Percentiles rank a stretch among this genome's conserved stretches.
Conservation (phyloP, 768 basidiomycete genomes). For the Pleurotus salmoneostramineus region DNA sequence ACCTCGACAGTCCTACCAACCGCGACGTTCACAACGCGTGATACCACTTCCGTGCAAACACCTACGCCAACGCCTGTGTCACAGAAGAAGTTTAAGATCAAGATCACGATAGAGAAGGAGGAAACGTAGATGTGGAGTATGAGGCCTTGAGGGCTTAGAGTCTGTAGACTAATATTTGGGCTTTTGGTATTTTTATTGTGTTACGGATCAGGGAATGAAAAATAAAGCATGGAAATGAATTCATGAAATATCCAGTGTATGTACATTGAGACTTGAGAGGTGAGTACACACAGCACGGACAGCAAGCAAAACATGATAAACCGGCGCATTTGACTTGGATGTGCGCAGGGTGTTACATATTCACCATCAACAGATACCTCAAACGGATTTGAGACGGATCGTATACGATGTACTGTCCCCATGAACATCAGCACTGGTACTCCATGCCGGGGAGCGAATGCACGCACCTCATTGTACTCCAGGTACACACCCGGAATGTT, state of each 20-base stretch:
- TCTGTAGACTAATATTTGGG: too few species aligned
- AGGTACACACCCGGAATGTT: slow-evolving; percentile 24
- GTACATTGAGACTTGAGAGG: neutral
- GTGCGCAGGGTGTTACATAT: slow-evolving; percentile 25
- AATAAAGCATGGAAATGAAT: neutral
- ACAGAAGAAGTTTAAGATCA: neutral
- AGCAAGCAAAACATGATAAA: neutral
- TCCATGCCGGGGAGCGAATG: neutral
- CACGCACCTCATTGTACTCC: slow-evolving; percentile 54
- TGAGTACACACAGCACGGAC: neutral
- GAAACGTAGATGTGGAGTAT: neutral
- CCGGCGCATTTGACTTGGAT: neutral
- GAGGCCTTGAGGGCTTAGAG: neutral
- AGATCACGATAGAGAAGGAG: slow-evolving; percentile 5
- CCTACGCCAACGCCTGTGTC: neutral
- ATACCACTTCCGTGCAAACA: neutral
- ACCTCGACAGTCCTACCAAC: slow-evolving; percentile 1
- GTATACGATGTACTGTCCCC: slow-evolving; percentile 57
- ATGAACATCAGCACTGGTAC: neutral
- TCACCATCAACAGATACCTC: slow-evolving; percentile 55
- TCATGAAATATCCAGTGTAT: neutral
- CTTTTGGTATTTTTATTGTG: too few species aligned
- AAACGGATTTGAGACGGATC: slow-evolving; percentile 52
- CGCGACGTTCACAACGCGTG: neutral
- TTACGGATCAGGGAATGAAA: neutral